Conservation (phyloP, 768 basidiomycete species). For the Leucosporidium creatinivorum region DNA sequence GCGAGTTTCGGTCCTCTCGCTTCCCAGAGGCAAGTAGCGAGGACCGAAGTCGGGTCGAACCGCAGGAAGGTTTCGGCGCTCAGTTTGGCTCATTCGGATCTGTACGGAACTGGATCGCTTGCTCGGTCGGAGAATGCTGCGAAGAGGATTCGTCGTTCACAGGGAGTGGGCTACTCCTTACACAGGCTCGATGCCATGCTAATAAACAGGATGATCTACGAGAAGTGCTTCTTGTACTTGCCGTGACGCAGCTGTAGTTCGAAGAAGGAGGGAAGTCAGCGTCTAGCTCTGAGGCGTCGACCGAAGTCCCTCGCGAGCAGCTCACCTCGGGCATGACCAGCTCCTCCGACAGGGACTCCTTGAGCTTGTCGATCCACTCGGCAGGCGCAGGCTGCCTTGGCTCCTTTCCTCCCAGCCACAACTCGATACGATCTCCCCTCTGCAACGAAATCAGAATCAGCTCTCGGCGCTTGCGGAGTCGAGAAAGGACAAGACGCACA, state of each 20-base stretch:
- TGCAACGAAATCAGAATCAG: background rate
- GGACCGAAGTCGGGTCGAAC: background rate
- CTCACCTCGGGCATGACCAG: constrained; percentile 26
- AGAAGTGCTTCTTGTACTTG: constrained; percentile 32
- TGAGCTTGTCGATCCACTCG: constrained; percentile 28
- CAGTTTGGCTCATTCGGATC: background rate
- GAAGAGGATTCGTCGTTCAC: background rate
- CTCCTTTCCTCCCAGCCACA: constrained; percentile 29
- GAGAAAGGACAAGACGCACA: background rate
- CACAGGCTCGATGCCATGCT: background rate
- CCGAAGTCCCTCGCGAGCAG: background rate
- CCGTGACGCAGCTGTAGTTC: background rate
- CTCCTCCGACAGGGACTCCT: constrained; percentile 19
- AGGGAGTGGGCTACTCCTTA: background rate
- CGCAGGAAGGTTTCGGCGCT: background rate
- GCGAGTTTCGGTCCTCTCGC: too few species aligned
- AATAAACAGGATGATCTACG: too few species aligned
- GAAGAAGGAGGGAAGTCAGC: background rate
- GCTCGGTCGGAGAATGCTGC: background rate
- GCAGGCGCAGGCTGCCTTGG: constrained; percentile 18
- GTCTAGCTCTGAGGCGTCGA: background rate
- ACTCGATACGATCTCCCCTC: constrained; percentile 29
- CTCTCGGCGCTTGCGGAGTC: too few species aligned
- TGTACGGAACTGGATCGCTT: background rate
- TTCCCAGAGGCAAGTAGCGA: background rate